phyloP scores from a whole-genome alignment of 768 basidiomycete species.

The Boletus reticulatus region DNA sequence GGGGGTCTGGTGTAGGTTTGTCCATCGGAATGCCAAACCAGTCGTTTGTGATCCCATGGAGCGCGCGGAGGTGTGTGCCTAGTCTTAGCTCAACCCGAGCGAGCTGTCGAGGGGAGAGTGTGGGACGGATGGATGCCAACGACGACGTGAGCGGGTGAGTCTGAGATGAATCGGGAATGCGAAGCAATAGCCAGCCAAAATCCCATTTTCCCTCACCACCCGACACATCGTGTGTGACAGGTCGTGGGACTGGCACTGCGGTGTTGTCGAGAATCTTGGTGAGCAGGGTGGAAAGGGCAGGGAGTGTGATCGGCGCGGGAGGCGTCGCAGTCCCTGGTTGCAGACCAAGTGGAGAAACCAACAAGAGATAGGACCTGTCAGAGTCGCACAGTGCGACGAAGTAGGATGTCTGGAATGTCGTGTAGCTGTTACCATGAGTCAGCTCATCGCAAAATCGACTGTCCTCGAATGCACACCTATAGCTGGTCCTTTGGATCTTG shows the following conservation, averaged over 20 bases:
- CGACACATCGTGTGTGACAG: conserved; percentile 47
- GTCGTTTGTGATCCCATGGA: conserved; percentile 76
- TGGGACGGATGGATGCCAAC: conserved; percentile 37
- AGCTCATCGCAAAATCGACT: neutral
- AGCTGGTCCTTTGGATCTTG: conserved; percentile 25
- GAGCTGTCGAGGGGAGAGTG: conserved; percentile 37
- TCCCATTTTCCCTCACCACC: conserved; percentile 16
- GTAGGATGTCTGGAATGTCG: conserved; percentile 25
- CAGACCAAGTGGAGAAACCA: conserved; percentile 18
- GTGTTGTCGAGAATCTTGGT: conserved; percentile 42
- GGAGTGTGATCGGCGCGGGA: conserved; percentile 26
- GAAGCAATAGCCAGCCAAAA: conserved; percentile 28
- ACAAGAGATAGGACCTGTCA: conserved; percentile 26
- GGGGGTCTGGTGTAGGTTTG: conserved; percentile 30
- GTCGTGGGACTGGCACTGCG: conserved; percentile 48
- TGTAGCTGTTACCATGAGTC: conserved; percentile 22
- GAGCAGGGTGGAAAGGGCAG: conserved; percentile 39
- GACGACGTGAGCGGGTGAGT: conserved; percentile 28
- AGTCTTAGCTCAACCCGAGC: conserved; percentile 56
- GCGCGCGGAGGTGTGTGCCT: conserved; percentile 56
- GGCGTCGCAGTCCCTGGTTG: neutral
- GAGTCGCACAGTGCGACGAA: conserved; percentile 25
- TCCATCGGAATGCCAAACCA: conserved; percentile 62
- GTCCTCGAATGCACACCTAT: conserved; percentile 25
- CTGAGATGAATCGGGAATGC: conserved; percentile 36